Percentiles rank a stretch among this genome's conserved stretches.
Conservation (phyloP, 1,284 basidiomycete genomes). For the Austroboletus niveus region DNA sequence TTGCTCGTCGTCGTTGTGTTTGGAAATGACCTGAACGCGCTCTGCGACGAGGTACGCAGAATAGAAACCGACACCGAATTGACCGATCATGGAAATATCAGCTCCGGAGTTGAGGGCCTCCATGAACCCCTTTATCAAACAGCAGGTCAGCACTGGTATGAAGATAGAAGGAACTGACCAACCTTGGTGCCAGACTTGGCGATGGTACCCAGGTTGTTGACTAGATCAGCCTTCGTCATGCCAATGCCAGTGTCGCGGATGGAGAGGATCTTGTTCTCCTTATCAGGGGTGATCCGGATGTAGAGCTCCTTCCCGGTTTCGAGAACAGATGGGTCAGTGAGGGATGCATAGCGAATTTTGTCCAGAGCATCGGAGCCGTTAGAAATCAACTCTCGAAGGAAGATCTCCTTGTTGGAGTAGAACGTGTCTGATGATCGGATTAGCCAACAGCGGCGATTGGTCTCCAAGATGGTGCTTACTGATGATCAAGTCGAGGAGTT, state of each 20-base stretch:
- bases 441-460: neutral
- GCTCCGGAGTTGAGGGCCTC: conserved; percentile 95
- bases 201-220: conserved; percentile 99
- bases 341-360: conserved; percentile 93
- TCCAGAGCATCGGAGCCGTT: conserved; percentile 94
- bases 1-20: conserved; percentile 99
- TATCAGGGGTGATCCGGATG: conserved; percentile 93
- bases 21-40: conserved; percentile 97
- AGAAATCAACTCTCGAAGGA: conserved; percentile 93
- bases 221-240: conserved; percentile 98
- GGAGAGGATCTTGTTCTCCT: conserved; percentile 90
- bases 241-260: conserved; percentile 98
- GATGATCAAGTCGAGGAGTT: conserved; percentile 90
- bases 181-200: conserved; percentile 96
- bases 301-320: conserved; percentile 87
- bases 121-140: conserved; percentile 82
- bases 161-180: conserved; percentile 12
- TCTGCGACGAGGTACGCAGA: conserved; percentile 99
- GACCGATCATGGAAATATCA: conserved; percentile 92
- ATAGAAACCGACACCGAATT: conserved; percentile 99
- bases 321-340: conserved; percentile 87
- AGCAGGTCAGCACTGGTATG: conserved; percentile 8
- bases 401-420: conserved; percentile 99
- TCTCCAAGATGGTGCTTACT: conserved; percentile 47
- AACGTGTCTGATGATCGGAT: conserved; percentile 71